Percentiles rank a stretch among this genome's conserved stretches.
phyloP scores from a whole-genome alignment of 2,329 filamentous ascomycete genomes.

The Fusarium annulatum region DNA sequence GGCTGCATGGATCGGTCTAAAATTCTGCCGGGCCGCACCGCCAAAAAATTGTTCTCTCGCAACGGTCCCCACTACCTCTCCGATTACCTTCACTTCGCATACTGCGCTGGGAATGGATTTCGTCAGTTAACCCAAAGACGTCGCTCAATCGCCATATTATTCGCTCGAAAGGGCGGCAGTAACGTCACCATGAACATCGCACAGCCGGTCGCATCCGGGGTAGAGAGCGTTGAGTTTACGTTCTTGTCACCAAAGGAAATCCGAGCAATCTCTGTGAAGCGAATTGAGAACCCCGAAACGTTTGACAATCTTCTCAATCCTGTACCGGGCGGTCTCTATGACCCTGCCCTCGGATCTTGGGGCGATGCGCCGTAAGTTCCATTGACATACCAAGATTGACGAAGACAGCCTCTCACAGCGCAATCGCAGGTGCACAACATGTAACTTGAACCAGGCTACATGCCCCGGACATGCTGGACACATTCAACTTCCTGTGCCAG shows the following conservation, averaged over 20 bases:
- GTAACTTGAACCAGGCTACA: conserved; percentile 80
- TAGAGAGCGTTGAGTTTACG: conserved; percentile 89
- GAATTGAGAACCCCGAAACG: conserved; percentile 92
- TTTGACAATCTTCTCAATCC: conserved; percentile 93
- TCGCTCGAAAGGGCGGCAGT: conserved; percentile 29
- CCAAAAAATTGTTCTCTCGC: conserved; percentile 55
- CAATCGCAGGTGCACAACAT: conserved; percentile 82
- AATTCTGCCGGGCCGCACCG: conserved; percentile 59
- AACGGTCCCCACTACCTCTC: conserved; percentile 38
- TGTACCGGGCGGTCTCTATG: conserved; percentile 90
- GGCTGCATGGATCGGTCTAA: conserved; percentile 30
- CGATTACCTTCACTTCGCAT: conserved; percentile 30
- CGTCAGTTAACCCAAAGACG: conserved; percentile 37
- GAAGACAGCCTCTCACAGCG: conserved; percentile 14
- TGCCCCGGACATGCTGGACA: conserved; percentile 96
- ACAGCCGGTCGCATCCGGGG: conserved; percentile 84
- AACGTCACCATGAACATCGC: conserved; percentile 72
- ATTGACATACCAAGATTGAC: not conserved
- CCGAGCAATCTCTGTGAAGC: conserved; percentile 88
- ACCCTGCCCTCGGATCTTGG: conserved; percentile 90
- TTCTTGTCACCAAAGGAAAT: conserved; percentile 87
- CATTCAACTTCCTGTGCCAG: conserved; percentile 90
- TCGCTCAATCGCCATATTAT: conserved; percentile 38
- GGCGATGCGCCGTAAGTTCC: conserved; percentile 77
- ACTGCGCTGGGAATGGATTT: conserved; percentile 39